A percentile compares a stretch with the other conserved stretches of the same genome.
Conservation (phyloP, 2,329 filamentous ascomycete species). For the Bipolaris cookei region DNA sequence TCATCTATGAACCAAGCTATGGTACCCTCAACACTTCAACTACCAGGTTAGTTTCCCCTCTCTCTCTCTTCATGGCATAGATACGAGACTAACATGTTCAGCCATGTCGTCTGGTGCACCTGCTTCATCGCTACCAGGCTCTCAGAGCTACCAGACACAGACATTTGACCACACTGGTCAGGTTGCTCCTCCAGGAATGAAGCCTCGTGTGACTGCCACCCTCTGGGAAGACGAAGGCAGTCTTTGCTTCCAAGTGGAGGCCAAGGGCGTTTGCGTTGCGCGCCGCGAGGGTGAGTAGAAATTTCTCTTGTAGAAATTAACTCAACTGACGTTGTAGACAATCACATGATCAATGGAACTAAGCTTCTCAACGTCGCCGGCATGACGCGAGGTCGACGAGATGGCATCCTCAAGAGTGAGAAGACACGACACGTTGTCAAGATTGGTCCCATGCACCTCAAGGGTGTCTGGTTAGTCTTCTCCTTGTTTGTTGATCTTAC, state of each 20-base stretch:
- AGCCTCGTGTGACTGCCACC: slow-evolving; percentile 93
- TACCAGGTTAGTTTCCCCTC: slow-evolving; percentile 54
- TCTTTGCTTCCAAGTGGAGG: slow-evolving; percentile 96
- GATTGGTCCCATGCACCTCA: slow-evolving; percentile 98
- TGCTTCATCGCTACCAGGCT: slow-evolving; percentile 34
- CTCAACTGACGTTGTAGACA: slow-evolving; percentile 64
- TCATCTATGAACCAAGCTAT: slow-evolving; percentile 71
- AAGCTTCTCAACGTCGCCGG: slow-evolving; percentile 96
- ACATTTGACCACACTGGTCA: slow-evolving; percentile 89
- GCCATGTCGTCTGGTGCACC: slow-evolving; percentile 47
- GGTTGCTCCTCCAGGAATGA: slow-evolving; percentile 89
- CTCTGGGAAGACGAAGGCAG: slow-evolving; percentile 98
- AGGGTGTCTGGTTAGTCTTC: slow-evolving; percentile 63
- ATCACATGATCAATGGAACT: slow-evolving; percentile 99
- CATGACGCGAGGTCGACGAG: slow-evolving; percentile 93
- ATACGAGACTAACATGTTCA: slow-evolving; percentile 19
- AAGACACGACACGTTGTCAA: slow-evolving; percentile 97
- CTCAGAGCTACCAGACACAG: slow-evolving; percentile 52
- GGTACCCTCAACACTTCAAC: slow-evolving; percentile 74
- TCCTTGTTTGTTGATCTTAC: background rate
- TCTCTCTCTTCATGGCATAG: background rate
- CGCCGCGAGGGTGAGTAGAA: slow-evolving; percentile 75
- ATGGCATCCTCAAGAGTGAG: slow-evolving; percentile 97
- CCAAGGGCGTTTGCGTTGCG: slow-evolving; percentile 93
- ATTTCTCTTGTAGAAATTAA: slow-evolving; percentile 10